Evolutionary conservation across 1,284 basidiomycete species (phyloP).

Genomic region (Leccinum olivaceoglutinosum): DNA sequence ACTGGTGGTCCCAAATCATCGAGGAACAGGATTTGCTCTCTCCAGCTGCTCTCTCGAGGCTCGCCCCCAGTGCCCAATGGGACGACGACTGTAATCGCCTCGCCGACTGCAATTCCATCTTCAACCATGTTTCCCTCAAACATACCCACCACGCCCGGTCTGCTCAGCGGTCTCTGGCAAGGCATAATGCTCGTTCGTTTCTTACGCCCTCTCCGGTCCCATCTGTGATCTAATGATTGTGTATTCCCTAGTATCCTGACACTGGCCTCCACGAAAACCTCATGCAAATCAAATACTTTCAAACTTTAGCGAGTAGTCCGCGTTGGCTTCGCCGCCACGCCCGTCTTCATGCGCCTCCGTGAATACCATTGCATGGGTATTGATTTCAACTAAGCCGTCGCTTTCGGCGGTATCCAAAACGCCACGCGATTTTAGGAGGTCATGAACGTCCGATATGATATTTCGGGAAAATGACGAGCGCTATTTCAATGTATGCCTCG

Average conservation of each 20-base stretch:
- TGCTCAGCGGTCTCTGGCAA: conserved; percentile 51
- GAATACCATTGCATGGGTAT: conserved; percentile 52
- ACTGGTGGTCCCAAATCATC: conserved; percentile 25
- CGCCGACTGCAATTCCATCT: conserved; percentile 5
- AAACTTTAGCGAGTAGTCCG: conserved; percentile 33
- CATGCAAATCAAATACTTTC: conserved; percentile 29
- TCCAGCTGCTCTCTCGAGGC: no score
- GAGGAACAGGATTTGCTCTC: conserved; percentile 28
- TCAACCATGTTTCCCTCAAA: conserved; percentile 33
- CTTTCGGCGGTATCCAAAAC: conserved; percentile 37
- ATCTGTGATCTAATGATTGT: conserved; percentile 11
- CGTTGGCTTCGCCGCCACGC: conserved; percentile 34
- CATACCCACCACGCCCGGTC: conserved; percentile 42
- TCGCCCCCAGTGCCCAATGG: no score
- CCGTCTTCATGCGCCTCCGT: conserved; percentile 49
- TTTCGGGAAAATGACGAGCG: conserved; percentile 26
- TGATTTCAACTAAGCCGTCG: conserved; percentile 27
- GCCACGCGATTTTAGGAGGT: conserved; percentile 23
- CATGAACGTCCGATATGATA: conserved; percentile 26
- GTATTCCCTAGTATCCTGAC: conserved; percentile 29
- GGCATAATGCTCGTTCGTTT: conserved; percentile 48
- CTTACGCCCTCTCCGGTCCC: not conserved
- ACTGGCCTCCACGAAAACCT: conserved; percentile 30
- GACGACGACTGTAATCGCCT: no score
- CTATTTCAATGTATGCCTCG: conserved; percentile 12